Evolutionary conservation across 169 alveolate species (phyloP).

Genomic region (Eimeria praecox): DNA sequence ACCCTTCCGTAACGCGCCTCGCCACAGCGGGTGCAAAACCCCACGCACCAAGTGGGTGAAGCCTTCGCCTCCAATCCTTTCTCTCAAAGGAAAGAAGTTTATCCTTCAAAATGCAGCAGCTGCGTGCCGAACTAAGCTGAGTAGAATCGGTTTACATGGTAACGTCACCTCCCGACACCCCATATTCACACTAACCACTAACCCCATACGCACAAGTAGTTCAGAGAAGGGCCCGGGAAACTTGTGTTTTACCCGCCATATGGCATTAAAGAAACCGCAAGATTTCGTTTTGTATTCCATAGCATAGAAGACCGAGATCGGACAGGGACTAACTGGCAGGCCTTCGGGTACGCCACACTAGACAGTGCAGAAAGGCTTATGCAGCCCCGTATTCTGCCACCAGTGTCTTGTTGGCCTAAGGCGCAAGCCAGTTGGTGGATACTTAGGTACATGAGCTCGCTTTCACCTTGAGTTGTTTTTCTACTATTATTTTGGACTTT

Average conservation of each 20-base stretch:
- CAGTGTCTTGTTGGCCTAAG: slow-evolving; percentile 4
- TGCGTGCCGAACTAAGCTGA: background rate
- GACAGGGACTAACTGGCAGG: background rate
- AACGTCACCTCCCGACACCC: background rate
- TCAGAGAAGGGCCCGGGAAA: background rate
- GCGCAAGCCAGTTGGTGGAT: background rate
- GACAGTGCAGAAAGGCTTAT: slow-evolving; percentile 18
- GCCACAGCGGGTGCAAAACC: background rate
- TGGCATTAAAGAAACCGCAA: background rate
- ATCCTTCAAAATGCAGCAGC: background rate
- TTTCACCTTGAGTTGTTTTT: background rate
- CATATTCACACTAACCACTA: background rate
- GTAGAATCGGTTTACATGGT: background rate
- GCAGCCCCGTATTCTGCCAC: background rate
- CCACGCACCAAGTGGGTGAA: background rate
- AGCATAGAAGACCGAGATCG: background rate
- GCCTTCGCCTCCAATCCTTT: background rate
- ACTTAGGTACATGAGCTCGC: background rate
- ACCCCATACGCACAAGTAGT: background rate
- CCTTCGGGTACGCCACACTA: background rate
- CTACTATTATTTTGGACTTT: background rate
- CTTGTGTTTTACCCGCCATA: background rate
- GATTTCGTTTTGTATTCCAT: background rate
- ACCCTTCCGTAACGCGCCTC: background rate
- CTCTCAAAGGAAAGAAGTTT: background rate